phyloP scores from a whole-genome alignment of 345 rosid genomes.

The Syzygium aqueum region DNA sequence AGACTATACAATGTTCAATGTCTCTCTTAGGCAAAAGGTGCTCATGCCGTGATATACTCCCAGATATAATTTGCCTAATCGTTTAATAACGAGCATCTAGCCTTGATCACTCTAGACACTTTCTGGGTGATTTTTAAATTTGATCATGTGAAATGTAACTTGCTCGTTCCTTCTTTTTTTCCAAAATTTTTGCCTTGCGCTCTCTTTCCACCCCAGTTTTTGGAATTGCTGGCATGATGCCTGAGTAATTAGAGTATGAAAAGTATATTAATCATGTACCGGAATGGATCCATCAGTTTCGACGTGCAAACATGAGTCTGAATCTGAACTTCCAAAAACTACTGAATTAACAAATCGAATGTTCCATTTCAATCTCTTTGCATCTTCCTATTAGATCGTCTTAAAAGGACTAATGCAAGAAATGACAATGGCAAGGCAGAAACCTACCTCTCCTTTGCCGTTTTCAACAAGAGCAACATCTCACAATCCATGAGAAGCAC shows the following conservation, averaged over 20 bases:
- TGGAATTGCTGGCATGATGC: background rate
- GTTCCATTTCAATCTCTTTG: background rate
- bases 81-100: background rate
- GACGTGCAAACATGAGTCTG: too few species aligned
- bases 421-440: background rate
- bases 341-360: too few species aligned
- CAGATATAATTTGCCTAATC: background rate
- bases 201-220: background rate
- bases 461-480: constrained; percentile 58
- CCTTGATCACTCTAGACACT: background rate
- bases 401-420: background rate
- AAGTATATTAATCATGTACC: background rate
- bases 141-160: background rate
- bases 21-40: background rate
- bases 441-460: constrained; percentile 36
- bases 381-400: background rate
- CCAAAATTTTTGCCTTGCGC: background rate
- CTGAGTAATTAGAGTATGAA: background rate
- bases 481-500: constrained; percentile 57
- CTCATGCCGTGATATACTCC: background rate
- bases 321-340: background rate
- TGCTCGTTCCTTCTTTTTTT: background rate
- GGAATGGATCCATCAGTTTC: too few species aligned
- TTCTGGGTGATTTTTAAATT: background rate
- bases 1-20: background rate